Evolutionary conservation across 192 early-diverging fungal species (phyloP).

Genomic region (Backusella tuberculispora): DNA sequence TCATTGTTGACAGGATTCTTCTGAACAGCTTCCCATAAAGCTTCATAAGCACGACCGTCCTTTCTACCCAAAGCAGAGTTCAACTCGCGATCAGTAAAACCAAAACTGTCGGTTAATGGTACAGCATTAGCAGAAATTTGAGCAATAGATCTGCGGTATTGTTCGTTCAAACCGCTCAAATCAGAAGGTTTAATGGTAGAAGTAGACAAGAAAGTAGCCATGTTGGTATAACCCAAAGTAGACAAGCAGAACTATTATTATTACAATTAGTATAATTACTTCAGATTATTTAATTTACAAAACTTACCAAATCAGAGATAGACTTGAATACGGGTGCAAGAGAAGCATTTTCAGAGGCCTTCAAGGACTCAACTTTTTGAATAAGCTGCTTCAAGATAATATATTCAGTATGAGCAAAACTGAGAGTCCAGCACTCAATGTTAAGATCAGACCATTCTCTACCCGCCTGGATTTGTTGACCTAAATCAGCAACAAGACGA

Average conservation of each 20-base stretch:
- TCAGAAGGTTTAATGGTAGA: slow-evolving; percentile 53
- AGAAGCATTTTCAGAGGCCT: slow-evolving; percentile 21
- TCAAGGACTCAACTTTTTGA: slow-evolving; percentile 37
- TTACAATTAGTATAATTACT: slow-evolving; percentile 36
- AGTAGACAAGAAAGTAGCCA: slow-evolving; percentile 50
- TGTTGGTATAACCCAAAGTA: slow-evolving; percentile 51
- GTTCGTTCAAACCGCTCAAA: slow-evolving; percentile 14
- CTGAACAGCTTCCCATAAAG: slow-evolving; percentile 51
- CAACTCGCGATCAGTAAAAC: slow-evolving; percentile 65
- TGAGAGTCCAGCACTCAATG: slow-evolving; percentile 69
- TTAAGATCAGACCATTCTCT: slow-evolving; percentile 71
- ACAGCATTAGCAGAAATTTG: slow-evolving; percentile 68
- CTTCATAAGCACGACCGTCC: slow-evolving; percentile 76
- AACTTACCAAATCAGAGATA: slow-evolving; percentile 31
- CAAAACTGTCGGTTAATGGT: slow-evolving; percentile 77
- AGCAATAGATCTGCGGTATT: slow-evolving; percentile 43
- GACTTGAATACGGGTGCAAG: slow-evolving; percentile 37
- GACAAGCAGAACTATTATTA: slow-evolving; percentile 46
- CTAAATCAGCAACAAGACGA: slow-evolving; percentile 62
- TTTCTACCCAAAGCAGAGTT: slow-evolving; percentile 69
- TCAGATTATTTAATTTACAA: not conserved
- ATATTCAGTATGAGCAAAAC: slow-evolving; percentile 78
- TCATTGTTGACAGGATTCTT: slow-evolving; percentile 34
- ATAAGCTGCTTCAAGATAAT: slow-evolving; percentile 66
- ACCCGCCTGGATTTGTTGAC: slow-evolving; percentile 51